Percentiles rank a stretch among this genome's conserved stretches.
Evolutionary conservation across 1,284 basidiomycete species (phyloP).

Genomic region (Ustilago loliicola): DNA sequence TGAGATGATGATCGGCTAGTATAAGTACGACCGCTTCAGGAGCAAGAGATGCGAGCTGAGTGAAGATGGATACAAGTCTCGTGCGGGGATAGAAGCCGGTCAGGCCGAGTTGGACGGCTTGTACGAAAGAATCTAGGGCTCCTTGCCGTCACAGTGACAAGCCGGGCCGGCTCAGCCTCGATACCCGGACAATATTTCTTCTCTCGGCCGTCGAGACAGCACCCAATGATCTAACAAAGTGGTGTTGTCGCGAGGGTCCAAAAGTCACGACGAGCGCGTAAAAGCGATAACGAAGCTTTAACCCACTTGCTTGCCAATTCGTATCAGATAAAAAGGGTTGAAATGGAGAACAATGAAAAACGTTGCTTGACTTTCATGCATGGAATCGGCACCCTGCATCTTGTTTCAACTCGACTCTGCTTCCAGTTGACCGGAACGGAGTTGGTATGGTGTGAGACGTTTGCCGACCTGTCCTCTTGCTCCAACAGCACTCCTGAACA

Average conservation of each 20-base stretch:
- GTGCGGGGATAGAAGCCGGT: slow-evolving; percentile 28
- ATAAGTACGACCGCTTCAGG: not conserved
- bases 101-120: slow-evolving; percentile 6
- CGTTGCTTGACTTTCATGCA: slow-evolving; percentile 13
- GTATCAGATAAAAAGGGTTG: not conserved
- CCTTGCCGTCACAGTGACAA: not conserved
- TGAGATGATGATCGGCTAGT: not conserved
- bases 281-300: not conserved
- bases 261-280: slow-evolving; percentile 7
- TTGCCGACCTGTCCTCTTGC: not conserved
- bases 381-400: slow-evolving; percentile 17
- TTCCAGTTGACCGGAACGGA: slow-evolving; percentile 10
- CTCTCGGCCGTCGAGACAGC: slow-evolving; percentile 20
- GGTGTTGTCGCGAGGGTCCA: not conserved
- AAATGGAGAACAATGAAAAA: not conserved
- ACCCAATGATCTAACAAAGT: not conserved
- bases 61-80: not conserved
- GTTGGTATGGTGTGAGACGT: not conserved
- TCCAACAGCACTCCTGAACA: slow-evolving; percentile 8
- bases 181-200: slow-evolving; percentile 16
- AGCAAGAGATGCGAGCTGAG: not conserved
- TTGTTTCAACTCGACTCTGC: not conserved
- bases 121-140: slow-evolving; percentile 13
- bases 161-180: slow-evolving; percentile 25
- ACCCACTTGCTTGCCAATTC: not conserved